Base-by-base conservation (phyloP, 176 grass and related monocot species). In the Oryza meridionalis region DNA sequence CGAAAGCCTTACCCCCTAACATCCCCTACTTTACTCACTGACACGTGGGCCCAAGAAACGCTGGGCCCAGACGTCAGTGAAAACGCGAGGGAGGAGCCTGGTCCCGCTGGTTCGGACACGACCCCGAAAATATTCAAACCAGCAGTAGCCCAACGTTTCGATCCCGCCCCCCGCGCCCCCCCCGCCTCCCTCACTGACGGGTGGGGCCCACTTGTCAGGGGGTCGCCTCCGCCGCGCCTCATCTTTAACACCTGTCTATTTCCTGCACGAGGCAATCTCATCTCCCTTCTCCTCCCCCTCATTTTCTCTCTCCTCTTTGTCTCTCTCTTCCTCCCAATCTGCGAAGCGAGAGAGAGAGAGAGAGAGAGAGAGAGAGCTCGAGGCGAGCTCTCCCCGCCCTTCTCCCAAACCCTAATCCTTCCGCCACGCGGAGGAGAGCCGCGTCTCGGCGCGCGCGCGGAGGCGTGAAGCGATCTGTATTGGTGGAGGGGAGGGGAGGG, bases 41-140 rank as follows among this genome's bases (percentile, higher is more conserved):
- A 79, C 19, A 11, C 0, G 9, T 24, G 9, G 27, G 15, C 0
- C 0, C 8, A 1, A 0, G 0, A 11, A 2, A 0, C 0, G 0
- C 0, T 0, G 0, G n/a, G 46, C 84, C 88, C 38, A 61, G 11
- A 8, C 0, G 2, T 82, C 79, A 53, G 79, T 7, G 15, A 0
- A 0, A 0, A 0, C 0, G 0, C 0, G 0, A 0, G 2, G 0
- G 1, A 1, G 22, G 15, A 0, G 7, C 6, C 6, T 0, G 37
- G 84, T 59, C 2, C 11, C 0, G 27, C 1, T 19, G 19, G n/a
- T 67, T 86, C 79, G 79, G 84, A 86, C 88, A 86, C 68, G n/a
- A 79, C 84, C 74, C 72, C 69, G 69, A 86, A 86, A 90, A 16
- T 70, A 64, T 87, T 90, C 69, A 90, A 90, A 90, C 63, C 69